Conservation (phyloP, 2,329 filamentous ascomycete genomes). For the Gaeumannomyces tritici region DNA sequence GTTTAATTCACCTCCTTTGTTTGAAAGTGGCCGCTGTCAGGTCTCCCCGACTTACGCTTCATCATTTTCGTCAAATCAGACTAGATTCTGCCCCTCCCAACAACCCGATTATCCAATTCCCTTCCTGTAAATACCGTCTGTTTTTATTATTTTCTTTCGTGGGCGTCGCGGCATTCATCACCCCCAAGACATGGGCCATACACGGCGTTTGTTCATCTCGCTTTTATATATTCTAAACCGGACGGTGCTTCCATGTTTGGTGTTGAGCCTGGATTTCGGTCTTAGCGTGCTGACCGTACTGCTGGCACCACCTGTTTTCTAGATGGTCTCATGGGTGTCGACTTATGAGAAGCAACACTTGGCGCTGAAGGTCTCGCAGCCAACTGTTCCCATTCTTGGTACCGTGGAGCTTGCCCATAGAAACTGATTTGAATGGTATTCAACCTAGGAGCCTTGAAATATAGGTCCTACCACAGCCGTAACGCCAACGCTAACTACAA, state of each 20-base stretch:
- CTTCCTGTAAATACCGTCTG: not conserved
- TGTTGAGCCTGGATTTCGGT: not conserved
- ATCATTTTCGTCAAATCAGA: not conserved
- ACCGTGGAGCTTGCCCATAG: not conserved
- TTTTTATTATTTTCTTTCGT: not conserved
- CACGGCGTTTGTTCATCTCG: not conserved
- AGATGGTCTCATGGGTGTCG: not conserved
- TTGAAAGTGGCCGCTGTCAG: not conserved
- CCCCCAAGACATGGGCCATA: not conserved
- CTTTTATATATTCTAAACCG: not conserved
- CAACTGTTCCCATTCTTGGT: too few species aligned
- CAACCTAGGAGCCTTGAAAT: not conserved
- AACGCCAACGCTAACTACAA: constrained; percentile 16
- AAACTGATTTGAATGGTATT: not conserved
- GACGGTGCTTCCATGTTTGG: not conserved
- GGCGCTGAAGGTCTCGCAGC: too few species aligned
- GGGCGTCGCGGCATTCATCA: not conserved
- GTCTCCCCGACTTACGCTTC: not conserved
- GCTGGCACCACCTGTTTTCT: not conserved
- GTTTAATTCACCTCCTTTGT: not conserved
- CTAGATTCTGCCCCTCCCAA: not conserved
- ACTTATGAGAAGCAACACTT: too few species aligned
- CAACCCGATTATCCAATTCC: not conserved
- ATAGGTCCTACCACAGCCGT: not conserved
- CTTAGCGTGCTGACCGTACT: not conserved